Percentiles rank a stretch among this genome's conserved stretches.
These are phyloP conservation scores for Pterulicium gracile DNA, from an alignment of 1,284 basidiomycete genomes.

Conservation along the genomic window DNA sequence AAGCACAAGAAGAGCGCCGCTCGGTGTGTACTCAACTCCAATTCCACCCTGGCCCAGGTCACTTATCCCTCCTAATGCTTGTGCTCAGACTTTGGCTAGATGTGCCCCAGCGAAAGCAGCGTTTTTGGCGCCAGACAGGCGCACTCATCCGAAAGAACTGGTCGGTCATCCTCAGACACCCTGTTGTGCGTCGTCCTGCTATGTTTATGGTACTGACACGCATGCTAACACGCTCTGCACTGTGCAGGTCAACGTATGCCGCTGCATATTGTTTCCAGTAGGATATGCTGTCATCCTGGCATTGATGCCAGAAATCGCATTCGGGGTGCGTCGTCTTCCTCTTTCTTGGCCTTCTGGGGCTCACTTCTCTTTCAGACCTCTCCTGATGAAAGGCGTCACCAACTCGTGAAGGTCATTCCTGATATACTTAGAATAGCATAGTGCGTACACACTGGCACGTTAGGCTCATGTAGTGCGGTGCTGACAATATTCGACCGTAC, in stretches of 20 bases:
- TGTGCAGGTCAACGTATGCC: constrained; percentile 46
- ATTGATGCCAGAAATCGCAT: constrained; percentile 40
- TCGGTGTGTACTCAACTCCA: no score
- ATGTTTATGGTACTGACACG: no score
- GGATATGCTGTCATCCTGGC: constrained; percentile 62
- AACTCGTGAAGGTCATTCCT: constrained; percentile 38
- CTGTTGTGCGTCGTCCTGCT: no score
- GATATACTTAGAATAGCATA: constrained; percentile 65
- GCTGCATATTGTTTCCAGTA: constrained; percentile 60
- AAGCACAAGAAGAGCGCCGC: no score
- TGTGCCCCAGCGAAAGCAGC: no score
- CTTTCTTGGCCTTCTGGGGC: constrained; percentile 36
- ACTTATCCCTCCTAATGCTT: no score
- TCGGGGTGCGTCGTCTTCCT: constrained; percentile 40
- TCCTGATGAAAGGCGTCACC: constrained; percentile 34
- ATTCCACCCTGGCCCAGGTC: no score
- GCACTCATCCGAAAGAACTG: constrained; percentile 68
- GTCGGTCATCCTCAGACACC: constrained; percentile 56
- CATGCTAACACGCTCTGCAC: no score
- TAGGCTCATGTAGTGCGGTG: no score
- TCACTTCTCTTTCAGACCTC: constrained; percentile 50
- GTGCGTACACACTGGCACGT: constrained; percentile 46
- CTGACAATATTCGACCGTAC: no score
- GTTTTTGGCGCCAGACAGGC: constrained; percentile 54
- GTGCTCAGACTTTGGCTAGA: no score